Percentiles rank a stretch among this genome's conserved stretches.
Evolutionary conservation across 306 rosid genomes (phyloP).

Genomic region (Echinosophora koreensis): DNA sequence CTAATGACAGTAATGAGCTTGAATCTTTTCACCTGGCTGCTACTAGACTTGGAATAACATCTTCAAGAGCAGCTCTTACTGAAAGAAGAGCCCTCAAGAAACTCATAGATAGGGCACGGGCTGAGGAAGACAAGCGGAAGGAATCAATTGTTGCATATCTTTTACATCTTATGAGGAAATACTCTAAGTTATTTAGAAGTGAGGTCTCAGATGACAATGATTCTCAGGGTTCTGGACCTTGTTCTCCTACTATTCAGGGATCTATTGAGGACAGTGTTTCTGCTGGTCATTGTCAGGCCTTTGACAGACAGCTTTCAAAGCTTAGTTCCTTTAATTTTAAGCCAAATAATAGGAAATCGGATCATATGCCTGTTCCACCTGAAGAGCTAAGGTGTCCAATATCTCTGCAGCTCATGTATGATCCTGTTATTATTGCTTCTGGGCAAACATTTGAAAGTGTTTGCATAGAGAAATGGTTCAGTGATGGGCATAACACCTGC

Average conservation of each 20-base stretch:
- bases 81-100: conserved; percentile 98
- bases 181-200: conserved; percentile 91
- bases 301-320: conserved; percentile 87
- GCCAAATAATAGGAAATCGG: conserved; percentile 61
- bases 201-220: conserved; percentile 91
- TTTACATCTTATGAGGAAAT: conserved; percentile 95
- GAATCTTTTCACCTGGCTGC: conserved; percentile 98
- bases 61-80: conserved; percentile 92
- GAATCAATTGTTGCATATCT: conserved; percentile 95
- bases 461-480: conserved; percentile 95
- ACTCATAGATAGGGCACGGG: conserved; percentile 85
- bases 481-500: conserved; percentile 87
- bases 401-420: conserved; percentile 93
- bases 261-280: conserved; percentile 66
- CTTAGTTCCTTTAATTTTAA: conserved; percentile 75
- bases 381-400: conserved; percentile 98
- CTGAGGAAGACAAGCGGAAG: conserved; percentile 96
- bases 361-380: conserved; percentile 81
- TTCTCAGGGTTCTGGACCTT: conserved; percentile 95
- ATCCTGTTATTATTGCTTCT: conserved; percentile 93
- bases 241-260: conserved; percentile 92
- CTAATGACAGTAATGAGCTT: conserved; percentile 78
- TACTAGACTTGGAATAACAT: conserved; percentile 86
- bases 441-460: conserved; percentile 97
- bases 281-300: conserved; percentile 63